Evolutionary conservation across 306 rosid genomes (phyloP).

Genomic region (Prunus salicina): DNA sequence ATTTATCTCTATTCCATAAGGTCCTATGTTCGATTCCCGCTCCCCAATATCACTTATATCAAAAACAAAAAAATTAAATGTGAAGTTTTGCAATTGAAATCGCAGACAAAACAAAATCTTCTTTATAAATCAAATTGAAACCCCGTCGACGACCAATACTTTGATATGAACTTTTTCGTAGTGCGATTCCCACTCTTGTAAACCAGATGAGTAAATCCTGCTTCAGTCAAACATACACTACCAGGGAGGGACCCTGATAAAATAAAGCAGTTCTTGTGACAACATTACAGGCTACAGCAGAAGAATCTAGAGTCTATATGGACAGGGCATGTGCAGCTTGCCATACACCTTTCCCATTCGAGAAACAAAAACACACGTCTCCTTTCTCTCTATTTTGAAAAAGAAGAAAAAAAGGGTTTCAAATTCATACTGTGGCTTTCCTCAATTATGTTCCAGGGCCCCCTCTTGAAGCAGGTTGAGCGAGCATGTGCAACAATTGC

Average conservation of each 20-base stretch:
- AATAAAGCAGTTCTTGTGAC: too few relatives aligned
- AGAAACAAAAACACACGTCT: not conserved
- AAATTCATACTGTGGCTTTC: not conserved
- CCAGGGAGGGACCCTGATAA: too few relatives aligned
- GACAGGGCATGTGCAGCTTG: not conserved
- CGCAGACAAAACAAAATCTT: too few relatives aligned
- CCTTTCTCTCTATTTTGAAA: not conserved
- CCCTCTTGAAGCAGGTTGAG: not conserved
- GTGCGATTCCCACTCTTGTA: not conserved
- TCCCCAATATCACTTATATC: too few relatives aligned
- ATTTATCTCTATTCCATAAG: too few relatives aligned
- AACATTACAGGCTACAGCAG: too few relatives aligned
- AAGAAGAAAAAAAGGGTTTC: not conserved
- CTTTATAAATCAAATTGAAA: too few relatives aligned
- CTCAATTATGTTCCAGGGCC: not conserved
- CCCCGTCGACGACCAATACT: not conserved
- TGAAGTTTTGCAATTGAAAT: too few relatives aligned
- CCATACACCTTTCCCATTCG: not conserved
- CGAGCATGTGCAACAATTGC: not conserved
- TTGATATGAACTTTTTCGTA: not conserved
- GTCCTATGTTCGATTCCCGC: too few relatives aligned
- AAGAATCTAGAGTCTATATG: not conserved
- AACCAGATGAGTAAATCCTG: too few relatives aligned
- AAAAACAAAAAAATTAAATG: too few relatives aligned
- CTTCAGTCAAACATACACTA: too few relatives aligned